A percentile compares a stretch with the other conserved stretches of the same genome.
Conservation (phyloP, 202 grass and related monocot genomes). For the Musa balbisiana region DNA sequence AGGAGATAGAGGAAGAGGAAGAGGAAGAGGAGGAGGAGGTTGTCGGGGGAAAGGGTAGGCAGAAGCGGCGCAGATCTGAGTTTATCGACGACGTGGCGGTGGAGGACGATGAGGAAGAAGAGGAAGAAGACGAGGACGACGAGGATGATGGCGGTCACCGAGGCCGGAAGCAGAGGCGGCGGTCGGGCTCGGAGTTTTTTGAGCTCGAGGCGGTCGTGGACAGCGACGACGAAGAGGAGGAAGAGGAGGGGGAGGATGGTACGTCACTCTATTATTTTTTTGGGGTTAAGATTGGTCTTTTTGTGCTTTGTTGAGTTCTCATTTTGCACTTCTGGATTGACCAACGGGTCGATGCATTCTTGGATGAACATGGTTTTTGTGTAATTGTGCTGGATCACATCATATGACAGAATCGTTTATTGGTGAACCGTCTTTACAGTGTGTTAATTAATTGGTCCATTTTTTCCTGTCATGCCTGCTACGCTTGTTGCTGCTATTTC, state of each 20-base stretch:
- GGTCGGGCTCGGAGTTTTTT: constrained; percentile 61
- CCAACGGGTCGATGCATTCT: too few relatives aligned
- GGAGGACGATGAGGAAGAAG: constrained; percentile 60
- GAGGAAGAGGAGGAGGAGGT: constrained; percentile 68
- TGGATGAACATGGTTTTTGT: too few relatives aligned
- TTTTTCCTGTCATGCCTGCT: too few relatives aligned
- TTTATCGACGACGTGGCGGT: constrained; percentile 92
- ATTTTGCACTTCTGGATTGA: neutral
- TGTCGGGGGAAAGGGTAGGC: constrained; percentile 17
- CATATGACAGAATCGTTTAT: too few relatives aligned
- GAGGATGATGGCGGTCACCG: constrained; percentile 27
- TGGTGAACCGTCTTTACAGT: too few relatives aligned
- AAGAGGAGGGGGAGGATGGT: constrained; percentile 89
- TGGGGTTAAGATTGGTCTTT: neutral
- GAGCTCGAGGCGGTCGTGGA: constrained; percentile 84
- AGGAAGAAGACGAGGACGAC: constrained; percentile 58
- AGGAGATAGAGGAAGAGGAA: constrained; percentile 40
- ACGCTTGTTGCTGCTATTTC: too few relatives aligned
- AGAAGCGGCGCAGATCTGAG: constrained; percentile 30
- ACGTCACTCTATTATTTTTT: constrained; percentile 2
- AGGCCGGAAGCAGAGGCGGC: constrained; percentile 53
- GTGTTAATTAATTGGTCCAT: too few relatives aligned
- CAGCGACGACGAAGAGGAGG: constrained; percentile 89
- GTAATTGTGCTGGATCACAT: too few relatives aligned
- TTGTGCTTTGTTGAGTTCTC: constrained; percentile 17